Evolutionary conservation across 495 filamentous ascomycete species (phyloP).

Genomic region (Cercophora samala): DNA sequence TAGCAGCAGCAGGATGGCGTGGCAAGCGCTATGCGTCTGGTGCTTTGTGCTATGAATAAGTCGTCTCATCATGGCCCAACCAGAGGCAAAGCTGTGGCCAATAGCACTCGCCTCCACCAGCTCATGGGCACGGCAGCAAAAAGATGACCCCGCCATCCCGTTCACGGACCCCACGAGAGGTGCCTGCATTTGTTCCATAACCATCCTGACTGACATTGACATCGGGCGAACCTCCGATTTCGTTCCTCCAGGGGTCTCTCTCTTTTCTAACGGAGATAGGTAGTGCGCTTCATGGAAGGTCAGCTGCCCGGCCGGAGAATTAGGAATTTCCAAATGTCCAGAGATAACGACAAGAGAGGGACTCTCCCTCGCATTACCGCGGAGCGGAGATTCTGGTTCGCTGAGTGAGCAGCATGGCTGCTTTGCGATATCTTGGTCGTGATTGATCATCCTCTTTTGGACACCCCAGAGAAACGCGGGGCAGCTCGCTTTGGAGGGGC

Average conservation of each 20-base stretch:
- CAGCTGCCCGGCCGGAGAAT: neutral
- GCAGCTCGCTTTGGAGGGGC: neutral
- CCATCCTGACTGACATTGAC: neutral
- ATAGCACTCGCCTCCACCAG: slow-evolving; percentile 9
- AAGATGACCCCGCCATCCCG: slow-evolving; percentile 9
- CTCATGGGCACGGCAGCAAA: neutral
- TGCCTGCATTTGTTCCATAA: neutral
- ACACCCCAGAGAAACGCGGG: neutral
- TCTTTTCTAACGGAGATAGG: neutral
- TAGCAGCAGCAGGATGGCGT: neutral
- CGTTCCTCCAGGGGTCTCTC: neutral
- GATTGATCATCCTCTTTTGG: neutral
- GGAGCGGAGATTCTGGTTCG: slow-evolving; percentile 12
- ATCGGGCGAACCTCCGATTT: slow-evolving; percentile 11
- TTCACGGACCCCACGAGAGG: neutral
- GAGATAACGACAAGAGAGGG: neutral
- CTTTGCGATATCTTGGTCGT: slow-evolving; percentile 4
- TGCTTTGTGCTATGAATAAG: slow-evolving; percentile 9
- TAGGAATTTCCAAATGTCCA: neutral
- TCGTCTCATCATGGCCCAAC: neutral
- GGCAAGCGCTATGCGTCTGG: slow-evolving; percentile 4
- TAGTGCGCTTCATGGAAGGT: neutral
- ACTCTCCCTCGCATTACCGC: neutral
- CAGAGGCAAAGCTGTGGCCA: slow-evolving; percentile 17
- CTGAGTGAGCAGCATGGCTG: slow-evolving; percentile 11